Evolutionary conservation across 495 filamentous ascomycete genomes (phyloP).

Genomic region (Beverwykella pulmonaria): DNA sequence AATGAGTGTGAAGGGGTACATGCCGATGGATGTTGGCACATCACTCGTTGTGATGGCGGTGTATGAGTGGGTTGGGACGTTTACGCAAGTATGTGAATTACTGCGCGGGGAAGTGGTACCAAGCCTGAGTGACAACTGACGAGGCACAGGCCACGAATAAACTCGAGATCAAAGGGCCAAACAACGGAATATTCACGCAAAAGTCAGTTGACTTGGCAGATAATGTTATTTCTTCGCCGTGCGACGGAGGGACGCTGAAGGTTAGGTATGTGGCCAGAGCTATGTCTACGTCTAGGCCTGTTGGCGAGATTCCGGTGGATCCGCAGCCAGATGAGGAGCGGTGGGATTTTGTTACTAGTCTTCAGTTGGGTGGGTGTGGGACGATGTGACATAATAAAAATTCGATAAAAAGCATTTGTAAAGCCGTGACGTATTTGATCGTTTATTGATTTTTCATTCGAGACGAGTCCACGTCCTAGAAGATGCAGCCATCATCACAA

Average conservation of each 20-base stretch:
- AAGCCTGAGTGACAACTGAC: not conserved
- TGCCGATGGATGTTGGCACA: not conserved
- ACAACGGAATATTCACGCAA: not conserved
- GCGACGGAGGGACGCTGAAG: not conserved
- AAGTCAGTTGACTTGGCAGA: not conserved
- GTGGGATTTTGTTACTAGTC: not conserved
- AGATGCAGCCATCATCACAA: not conserved
- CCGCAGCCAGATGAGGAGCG: not conserved
- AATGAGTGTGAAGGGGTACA: not conserved
- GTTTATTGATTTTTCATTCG: no score
- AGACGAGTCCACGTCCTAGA: not conserved
- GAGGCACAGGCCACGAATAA: not conserved
- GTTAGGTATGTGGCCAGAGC: not conserved
- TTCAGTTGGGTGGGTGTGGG: not conserved
- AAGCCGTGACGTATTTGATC: no score
- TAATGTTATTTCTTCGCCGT: conserved; percentile 4
- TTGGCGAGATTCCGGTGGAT: not conserved
- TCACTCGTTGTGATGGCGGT: not conserved
- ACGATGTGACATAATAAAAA: no score
- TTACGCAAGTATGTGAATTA: not conserved
- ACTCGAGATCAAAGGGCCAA: not conserved
- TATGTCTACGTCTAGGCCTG: not conserved
- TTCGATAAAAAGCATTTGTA: no score
- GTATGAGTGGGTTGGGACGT: conserved; percentile 1
- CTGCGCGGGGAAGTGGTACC: not conserved